phyloP scores from a whole-genome alignment of 768 basidiomycete genomes.

The Podaxis mareebaensis region DNA sequence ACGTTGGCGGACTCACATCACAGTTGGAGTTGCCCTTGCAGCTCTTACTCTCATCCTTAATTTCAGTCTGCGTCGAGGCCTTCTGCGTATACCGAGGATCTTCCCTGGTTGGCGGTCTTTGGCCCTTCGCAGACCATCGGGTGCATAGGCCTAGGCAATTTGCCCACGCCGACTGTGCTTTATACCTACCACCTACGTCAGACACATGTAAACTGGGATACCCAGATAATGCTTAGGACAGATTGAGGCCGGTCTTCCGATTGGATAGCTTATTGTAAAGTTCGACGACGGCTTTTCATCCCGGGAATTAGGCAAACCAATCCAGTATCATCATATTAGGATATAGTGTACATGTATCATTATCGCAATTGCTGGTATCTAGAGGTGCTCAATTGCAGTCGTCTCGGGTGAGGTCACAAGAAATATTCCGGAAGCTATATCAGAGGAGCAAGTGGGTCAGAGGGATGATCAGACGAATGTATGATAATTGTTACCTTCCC shows the following conservation, averaged over 20 bases:
- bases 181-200: neutral
- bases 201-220: neutral
- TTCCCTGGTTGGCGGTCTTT: constrained; percentile 9
- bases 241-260: neutral
- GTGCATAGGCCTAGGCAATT: neutral
- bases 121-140: constrained; percentile 1
- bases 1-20: constrained; percentile 54
- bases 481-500: constrained; percentile 56
- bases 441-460: constrained; percentile 16
- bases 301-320: neutral
- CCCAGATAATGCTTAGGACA: neutral
- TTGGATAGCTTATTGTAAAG: neutral
- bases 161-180: neutral
- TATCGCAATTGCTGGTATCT: constrained; percentile 11
- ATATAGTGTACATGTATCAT: constrained; percentile 4
- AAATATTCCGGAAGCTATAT: constrained; percentile 81
- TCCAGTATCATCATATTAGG: neutral
- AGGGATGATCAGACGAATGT: constrained; percentile 16
- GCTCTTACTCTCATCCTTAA: constrained; percentile 29
- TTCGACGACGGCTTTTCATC: neutral
- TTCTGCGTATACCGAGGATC: constrained; percentile 21
- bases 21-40: constrained; percentile 33
- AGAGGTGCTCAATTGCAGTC: constrained; percentile 3
- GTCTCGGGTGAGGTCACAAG: constrained; percentile 33
- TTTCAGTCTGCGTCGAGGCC: constrained; percentile 23